A percentile compares a stretch with the other conserved stretches of the same genome.
Evolutionary conservation across 2,329 filamentous ascomycete species (phyloP).

Genomic region (Aspergillus fijiensis): DNA sequence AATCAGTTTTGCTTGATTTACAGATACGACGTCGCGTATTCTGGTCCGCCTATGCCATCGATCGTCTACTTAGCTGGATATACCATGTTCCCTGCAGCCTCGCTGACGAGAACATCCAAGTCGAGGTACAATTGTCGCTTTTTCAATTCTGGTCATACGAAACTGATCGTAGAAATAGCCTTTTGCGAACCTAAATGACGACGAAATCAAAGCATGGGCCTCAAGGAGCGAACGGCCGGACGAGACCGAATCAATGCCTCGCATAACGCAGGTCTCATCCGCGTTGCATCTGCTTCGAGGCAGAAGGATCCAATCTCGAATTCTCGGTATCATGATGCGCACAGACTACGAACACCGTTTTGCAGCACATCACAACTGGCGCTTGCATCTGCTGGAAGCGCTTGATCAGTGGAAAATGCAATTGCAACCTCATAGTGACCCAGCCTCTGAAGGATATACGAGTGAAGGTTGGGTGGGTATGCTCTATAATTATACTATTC

Average conservation of each 20-base stretch:
- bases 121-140: not conserved
- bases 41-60: constrained; percentile 7
- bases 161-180: not conserved
- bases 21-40: constrained; percentile 4
- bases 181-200: constrained; percentile 5
- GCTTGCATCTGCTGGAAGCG: constrained; percentile 3
- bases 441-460: not conserved
- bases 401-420: constrained; percentile 2
- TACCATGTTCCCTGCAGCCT: constrained; percentile 6
- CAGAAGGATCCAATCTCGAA: constrained; percentile 1
- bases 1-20: not conserved
- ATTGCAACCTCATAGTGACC: constrained; percentile 3
- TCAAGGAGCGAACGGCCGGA: not conserved
- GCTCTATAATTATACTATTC: constrained; percentile 5
- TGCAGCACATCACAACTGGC: not conserved
- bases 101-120: constrained; percentile 1
- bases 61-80: constrained; percentile 4
- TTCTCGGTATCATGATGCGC: constrained; percentile 2
- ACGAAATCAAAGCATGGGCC: constrained; percentile 1
- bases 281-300: constrained; percentile 2
- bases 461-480: constrained; percentile 7
- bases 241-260: not conserved
- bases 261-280: constrained; percentile 1
- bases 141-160: no score
- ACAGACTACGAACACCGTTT: constrained; percentile 2